Conservation (phyloP, 192 early-diverging fungal species). For the Gamsiella multidivaricata region DNA sequence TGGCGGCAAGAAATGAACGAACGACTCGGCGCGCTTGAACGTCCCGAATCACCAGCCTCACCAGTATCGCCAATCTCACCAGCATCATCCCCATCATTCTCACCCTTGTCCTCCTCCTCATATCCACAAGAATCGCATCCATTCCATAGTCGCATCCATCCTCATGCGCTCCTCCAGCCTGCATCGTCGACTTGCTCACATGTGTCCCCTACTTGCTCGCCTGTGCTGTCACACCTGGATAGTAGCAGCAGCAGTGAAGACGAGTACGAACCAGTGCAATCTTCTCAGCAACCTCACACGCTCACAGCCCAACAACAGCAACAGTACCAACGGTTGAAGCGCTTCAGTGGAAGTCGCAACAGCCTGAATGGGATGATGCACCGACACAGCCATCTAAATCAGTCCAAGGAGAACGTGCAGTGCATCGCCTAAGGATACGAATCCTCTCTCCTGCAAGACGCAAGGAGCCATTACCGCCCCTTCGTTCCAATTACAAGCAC, state of each 20-base stretch:
- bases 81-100: background rate
- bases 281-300: background rate
- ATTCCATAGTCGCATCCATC: slow-evolving; percentile 5
- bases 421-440: slow-evolving; percentile 23
- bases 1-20: slow-evolving; percentile 45
- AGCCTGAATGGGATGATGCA: slow-evolving; percentile 41
- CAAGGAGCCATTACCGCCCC: too few relatives aligned
- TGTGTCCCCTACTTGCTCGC: slow-evolving; percentile 41
- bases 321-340: slow-evolving; percentile 31
- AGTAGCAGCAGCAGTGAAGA: slow-evolving; percentile 46
- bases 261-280: slow-evolving; percentile 16
- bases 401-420: slow-evolving; percentile 26
- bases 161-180: slow-evolving; percentile 25
- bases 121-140: background rate
- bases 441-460: background rate
- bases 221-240: slow-evolving; percentile 42
- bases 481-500: too few relatives aligned
- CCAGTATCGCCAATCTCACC: background rate
- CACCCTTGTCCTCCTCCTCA: background rate
- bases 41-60: background rate
- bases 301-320: slow-evolving; percentile 32
- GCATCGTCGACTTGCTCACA: slow-evolving; percentile 3
- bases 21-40: background rate
- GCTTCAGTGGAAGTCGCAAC: slow-evolving; percentile 25
- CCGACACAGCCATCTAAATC: slow-evolving; percentile 35